phyloP scores from a whole-genome alignment of 768 basidiomycete genomes.

The Termitomyces sp. region DNA sequence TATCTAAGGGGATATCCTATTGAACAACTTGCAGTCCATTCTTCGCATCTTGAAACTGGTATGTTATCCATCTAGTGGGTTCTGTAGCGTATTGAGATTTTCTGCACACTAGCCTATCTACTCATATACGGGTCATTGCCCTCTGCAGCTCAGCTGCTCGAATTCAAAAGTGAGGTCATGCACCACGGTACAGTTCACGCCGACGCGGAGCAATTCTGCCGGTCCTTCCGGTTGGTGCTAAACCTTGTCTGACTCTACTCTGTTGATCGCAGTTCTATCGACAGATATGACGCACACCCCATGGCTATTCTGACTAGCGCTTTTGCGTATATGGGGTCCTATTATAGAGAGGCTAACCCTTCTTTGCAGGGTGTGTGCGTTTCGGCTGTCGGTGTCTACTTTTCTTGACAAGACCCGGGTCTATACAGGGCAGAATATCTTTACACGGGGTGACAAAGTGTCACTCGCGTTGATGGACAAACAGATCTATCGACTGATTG shows the following conservation, averaged over 20 bases:
- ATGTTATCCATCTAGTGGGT: constrained; percentile 1
- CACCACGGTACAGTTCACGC: constrained; percentile 68
- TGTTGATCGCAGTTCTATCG: neutral
- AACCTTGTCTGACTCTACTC: neutral
- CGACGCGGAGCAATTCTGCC: constrained; percentile 65
- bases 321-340: constrained; percentile 84
- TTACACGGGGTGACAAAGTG: constrained; percentile 55
- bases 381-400: neutral
- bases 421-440: constrained; percentile 68
- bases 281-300: constrained; percentile 85
- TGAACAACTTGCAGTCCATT: constrained; percentile 79
- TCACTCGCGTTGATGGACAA: constrained; percentile 85
- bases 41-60: constrained; percentile 73
- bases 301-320: constrained; percentile 89
- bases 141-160: constrained; percentile 45
- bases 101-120: constrained; percentile 52
- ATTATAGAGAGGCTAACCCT: constrained; percentile 86
- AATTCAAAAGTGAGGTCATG: constrained; percentile 73
- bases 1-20: constrained; percentile 81
- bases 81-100: neutral
- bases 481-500: constrained; percentile 85
- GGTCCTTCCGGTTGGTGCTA: constrained; percentile 50
- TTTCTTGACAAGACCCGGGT: neutral
- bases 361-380: constrained; percentile 60
- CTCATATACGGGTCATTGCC: constrained; percentile 87